Evolutionary conservation across 2,329 filamentous ascomycete species (phyloP).

Genomic region (Neopestalotiopsis sp.): DNA sequence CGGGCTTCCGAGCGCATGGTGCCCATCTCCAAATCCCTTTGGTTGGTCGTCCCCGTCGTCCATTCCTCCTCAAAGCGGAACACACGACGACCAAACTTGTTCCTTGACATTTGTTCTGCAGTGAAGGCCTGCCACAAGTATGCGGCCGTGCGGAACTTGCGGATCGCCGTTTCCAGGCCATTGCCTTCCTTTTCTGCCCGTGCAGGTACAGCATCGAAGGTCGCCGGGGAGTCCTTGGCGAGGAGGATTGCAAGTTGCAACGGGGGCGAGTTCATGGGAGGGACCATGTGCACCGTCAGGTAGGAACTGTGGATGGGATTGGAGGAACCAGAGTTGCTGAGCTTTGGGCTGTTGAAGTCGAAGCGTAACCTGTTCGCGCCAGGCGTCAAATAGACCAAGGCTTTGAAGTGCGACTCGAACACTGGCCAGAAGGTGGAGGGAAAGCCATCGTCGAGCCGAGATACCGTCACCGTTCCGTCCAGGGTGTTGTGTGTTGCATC

Average conservation of each 20-base stretch:
- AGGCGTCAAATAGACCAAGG: conserved; percentile 85
- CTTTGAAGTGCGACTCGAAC: conserved; percentile 88
- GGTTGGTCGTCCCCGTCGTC: conserved; percentile 81
- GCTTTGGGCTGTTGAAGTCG: conserved; percentile 84
- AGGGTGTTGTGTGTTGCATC: conserved; percentile 70
- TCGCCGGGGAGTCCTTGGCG: conserved; percentile 84
- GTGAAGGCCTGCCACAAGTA: conserved; percentile 98
- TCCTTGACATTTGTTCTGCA: conserved; percentile 92
- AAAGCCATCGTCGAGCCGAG: conserved; percentile 83
- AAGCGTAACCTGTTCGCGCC: conserved; percentile 88
- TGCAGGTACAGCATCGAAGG: conserved; percentile 81
- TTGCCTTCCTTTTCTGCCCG: conserved; percentile 82
- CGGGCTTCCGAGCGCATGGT: conserved; percentile 90
- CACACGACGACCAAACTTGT: conserved; percentile 81
- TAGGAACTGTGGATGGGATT: conserved; percentile 78
- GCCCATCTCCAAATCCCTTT: conserved; percentile 71
- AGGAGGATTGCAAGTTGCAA: conserved; percentile 88
- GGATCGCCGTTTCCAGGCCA: conserved; percentile 76
- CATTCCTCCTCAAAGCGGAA: conserved; percentile 97
- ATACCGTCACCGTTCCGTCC: conserved; percentile 81
- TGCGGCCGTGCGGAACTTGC: conserved; percentile 92
- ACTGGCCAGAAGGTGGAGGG: conserved; percentile 87
- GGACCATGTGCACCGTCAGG: conserved; percentile 85
- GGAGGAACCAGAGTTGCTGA: conserved; percentile 70
- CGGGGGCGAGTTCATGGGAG: conserved; percentile 77